Evolutionary conservation across 805 yeast species (phyloP).

Genomic region (Monosporozyma unispora): DNA sequence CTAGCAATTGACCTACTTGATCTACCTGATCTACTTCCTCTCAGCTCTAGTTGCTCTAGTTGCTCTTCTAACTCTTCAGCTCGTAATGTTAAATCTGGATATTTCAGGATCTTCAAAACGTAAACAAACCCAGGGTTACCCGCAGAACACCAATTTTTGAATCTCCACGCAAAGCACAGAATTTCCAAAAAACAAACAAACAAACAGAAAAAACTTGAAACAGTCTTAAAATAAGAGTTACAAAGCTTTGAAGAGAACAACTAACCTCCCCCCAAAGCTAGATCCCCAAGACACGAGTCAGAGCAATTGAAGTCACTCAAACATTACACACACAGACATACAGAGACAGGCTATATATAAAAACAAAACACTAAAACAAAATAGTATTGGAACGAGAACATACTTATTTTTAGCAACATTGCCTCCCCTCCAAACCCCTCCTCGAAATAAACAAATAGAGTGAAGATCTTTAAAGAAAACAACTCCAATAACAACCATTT

Average conservation of each 20-base stretch:
- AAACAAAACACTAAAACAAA: too few species aligned
- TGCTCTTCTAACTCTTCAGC: not conserved
- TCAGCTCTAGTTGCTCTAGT: not conserved
- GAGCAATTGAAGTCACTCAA: too few species aligned
- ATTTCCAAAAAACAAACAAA: not conserved
- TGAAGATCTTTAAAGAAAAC: too few species aligned
- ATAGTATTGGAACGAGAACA: too few species aligned
- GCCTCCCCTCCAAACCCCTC: too few species aligned
- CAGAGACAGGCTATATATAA: too few species aligned
- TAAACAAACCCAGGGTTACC: not conserved
- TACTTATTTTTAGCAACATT: too few species aligned
- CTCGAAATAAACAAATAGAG: too few species aligned
- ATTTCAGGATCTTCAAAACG: not conserved
- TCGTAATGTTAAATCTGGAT: not conserved
- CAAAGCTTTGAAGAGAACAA: not conserved
- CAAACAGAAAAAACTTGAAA: not conserved
- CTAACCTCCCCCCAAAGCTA: too few species aligned
- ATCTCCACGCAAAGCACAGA: not conserved
- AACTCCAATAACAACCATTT: too few species aligned
- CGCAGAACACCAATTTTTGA: conserved; percentile 7
- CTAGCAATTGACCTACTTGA: not conserved
- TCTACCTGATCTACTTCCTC: not conserved
- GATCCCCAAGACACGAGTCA: too few species aligned
- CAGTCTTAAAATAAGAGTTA: not conserved
- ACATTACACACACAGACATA: too few species aligned